Conservation (phyloP, 1,284 basidiomycete species). For the Apiotrichum gracile region DNA sequence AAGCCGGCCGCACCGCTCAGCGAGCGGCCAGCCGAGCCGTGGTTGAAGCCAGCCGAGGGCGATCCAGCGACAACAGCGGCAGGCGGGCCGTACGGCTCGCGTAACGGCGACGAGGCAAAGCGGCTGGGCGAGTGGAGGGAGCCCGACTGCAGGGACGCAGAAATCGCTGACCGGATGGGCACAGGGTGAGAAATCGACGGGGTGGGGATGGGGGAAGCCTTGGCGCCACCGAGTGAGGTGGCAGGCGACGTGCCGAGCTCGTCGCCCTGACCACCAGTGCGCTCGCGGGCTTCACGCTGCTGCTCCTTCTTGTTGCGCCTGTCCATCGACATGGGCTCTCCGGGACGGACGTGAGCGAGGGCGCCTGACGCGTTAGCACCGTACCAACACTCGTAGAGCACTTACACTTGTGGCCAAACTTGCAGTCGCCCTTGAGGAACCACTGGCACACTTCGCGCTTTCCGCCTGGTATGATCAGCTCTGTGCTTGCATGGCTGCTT, state of each 20-base stretch:
- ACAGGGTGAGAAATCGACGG: constrained; percentile 26
- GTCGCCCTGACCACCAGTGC: constrained; percentile 11
- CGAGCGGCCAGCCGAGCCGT: constrained; percentile 13
- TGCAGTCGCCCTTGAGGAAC: constrained; percentile 81
- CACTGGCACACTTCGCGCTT: constrained; percentile 91
- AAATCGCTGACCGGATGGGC: constrained; percentile 40
- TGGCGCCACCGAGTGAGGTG: not conserved
- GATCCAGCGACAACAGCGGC: constrained; percentile 31
- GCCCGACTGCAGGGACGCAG: constrained; percentile 32
- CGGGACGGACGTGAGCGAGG: constrained; percentile 85
- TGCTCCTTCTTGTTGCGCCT: constrained; percentile 97
- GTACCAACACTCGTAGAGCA: constrained; percentile 7
- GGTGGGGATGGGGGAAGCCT: constrained; percentile 8
- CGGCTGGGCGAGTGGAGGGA: constrained; percentile 14
- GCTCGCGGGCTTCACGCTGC: constrained; percentile 57
- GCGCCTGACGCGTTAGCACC: constrained; percentile 50
- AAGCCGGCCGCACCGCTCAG: constrained; percentile 25
- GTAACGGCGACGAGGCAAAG: constrained; percentile 34
- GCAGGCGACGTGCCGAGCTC: constrained; percentile 10
- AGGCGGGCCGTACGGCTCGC: constrained; percentile 43
- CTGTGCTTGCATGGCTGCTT: not conserved
- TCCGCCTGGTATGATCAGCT: constrained; percentile 54
- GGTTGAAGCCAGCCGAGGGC: constrained; percentile 38
- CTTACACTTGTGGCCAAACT: constrained; percentile 91
- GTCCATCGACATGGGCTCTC: constrained; percentile 91